phyloP scores from a whole-genome alignment of 371 early-diverging fungal genomes.

The Mucor indicus region DNA sequence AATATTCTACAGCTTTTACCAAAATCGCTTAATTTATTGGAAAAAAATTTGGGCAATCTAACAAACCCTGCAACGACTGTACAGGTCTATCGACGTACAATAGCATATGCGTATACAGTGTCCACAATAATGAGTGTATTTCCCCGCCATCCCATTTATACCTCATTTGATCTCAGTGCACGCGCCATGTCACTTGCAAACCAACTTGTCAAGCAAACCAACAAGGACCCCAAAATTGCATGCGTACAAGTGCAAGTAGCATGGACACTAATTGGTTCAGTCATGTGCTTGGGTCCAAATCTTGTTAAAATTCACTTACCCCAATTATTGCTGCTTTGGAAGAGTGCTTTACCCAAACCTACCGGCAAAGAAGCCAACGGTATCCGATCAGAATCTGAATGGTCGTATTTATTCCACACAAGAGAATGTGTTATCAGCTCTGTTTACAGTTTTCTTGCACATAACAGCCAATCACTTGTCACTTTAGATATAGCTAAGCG shows the following conservation, averaged over 20 bases:
- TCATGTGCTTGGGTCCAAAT: constrained; percentile 82
- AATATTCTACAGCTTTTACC: constrained; percentile 62
- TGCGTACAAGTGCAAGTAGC: constrained; percentile 73
- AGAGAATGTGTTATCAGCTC: constrained; percentile 74
- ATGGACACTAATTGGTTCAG: constrained; percentile 75
- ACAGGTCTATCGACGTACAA: constrained; percentile 53
- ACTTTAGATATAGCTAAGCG: constrained; percentile 81
- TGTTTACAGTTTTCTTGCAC: constrained; percentile 68
- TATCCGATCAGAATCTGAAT: constrained; percentile 63
- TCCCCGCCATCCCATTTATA: constrained; percentile 66
- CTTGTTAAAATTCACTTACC: constrained; percentile 80
- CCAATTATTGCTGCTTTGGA: constrained; percentile 75
- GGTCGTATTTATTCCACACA: constrained; percentile 62
- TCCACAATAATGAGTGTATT: constrained; percentile 74
- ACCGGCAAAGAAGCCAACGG: constrained; percentile 57
- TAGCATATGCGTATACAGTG: constrained; percentile 66
- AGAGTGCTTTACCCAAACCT: constrained; percentile 63
- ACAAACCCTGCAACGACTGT: constrained; percentile 39
- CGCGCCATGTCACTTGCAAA: constrained; percentile 74
- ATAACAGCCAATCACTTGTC: constrained; percentile 64
- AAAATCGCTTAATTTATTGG: constrained; percentile 54
- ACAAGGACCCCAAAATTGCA: constrained; percentile 59
- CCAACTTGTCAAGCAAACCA: constrained; percentile 65
- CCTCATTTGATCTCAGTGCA: constrained; percentile 73
- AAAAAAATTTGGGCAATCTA: constrained; percentile 55